Evolutionary conservation across 2,329 filamentous ascomycete species (phyloP).

Genomic region (Tolypocladium paradoxum): DNA sequence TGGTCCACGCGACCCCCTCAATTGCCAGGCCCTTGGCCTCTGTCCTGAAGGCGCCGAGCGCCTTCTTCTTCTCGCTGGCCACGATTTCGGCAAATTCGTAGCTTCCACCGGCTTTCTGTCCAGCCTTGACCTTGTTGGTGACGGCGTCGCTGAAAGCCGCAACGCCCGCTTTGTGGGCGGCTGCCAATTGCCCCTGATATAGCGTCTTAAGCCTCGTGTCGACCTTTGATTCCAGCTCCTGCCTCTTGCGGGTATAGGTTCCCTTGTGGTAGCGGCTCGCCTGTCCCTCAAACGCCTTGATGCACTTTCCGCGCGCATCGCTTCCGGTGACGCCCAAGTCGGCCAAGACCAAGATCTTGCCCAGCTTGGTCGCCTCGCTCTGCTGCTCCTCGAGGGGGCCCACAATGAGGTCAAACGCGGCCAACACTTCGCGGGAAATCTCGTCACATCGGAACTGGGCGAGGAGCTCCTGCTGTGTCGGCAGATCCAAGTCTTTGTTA

Average conservation of each 20-base stretch:
- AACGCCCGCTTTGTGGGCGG: slow-evolving; percentile 83
- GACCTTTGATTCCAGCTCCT: slow-evolving; percentile 76
- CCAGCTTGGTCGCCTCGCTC: slow-evolving; percentile 60
- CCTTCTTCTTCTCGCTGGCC: slow-evolving; percentile 64
- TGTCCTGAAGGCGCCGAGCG: slow-evolving; percentile 62
- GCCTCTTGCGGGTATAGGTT: slow-evolving; percentile 76
- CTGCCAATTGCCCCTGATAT: slow-evolving; percentile 78
- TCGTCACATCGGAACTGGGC: slow-evolving; percentile 98
- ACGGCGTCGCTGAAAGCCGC: slow-evolving; percentile 79
- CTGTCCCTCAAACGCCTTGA: slow-evolving; percentile 80
- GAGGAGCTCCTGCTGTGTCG: slow-evolving; percentile 91
- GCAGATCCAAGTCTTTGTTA: slow-evolving; percentile 95
- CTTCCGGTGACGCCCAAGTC: slow-evolving; percentile 68
- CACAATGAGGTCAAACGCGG: slow-evolving; percentile 74
- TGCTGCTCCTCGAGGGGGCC: slow-evolving; percentile 79
- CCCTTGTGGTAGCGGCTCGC: slow-evolving; percentile 95
- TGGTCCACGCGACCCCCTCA: slow-evolving; percentile 74
- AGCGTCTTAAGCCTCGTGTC: slow-evolving; percentile 81
- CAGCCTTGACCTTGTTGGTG: slow-evolving; percentile 72
- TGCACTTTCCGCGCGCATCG: slow-evolving; percentile 56
- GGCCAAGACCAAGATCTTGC: slow-evolving; percentile 60
- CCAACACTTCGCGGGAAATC: slow-evolving; percentile 79
- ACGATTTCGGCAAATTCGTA: slow-evolving; percentile 98
- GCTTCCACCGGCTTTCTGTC: slow-evolving; percentile 79
- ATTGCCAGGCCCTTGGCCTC: slow-evolving; percentile 68